phyloP scores from a whole-genome alignment of 805 yeast species.

The Candida qinlingensis region DNA sequence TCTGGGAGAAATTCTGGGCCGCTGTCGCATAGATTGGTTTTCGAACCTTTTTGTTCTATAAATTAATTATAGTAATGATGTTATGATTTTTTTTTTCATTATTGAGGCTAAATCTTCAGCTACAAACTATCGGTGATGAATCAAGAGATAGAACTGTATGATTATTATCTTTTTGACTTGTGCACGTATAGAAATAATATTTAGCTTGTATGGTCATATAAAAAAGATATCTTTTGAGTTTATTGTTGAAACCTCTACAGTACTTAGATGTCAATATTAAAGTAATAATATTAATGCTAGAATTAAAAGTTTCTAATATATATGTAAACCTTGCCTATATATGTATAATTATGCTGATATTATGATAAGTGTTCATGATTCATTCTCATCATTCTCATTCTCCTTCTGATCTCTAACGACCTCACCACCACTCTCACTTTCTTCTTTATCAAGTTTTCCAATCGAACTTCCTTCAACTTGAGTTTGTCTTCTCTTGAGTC shows the following conservation, averaged over 20 bases:
- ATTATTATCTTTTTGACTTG: too few species aligned
- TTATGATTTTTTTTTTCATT: not conserved
- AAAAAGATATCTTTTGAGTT: too few species aligned
- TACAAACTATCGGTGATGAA: too few species aligned
- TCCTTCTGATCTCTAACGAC: not conserved
- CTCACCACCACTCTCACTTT: not conserved
- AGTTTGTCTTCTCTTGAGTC: constrained; percentile 22
- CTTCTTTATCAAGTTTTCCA: not conserved
- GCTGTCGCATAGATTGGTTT: constrained; percentile 25
- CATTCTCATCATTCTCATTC: constrained; percentile 3
- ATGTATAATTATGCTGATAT: too few species aligned
- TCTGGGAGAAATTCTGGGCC: constrained; percentile 57
- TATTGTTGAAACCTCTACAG: too few species aligned
- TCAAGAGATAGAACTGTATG: too few species aligned
- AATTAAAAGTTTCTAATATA: too few species aligned
- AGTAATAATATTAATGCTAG: too few species aligned
- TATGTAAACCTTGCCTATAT: too few species aligned
- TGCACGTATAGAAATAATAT: too few species aligned
- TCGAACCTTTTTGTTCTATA: not conserved
- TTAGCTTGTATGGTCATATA: too few species aligned
- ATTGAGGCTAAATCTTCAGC: not conserved
- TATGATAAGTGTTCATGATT: not conserved
- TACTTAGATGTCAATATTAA: too few species aligned
- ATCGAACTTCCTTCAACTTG: constrained; percentile 1
- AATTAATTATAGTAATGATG: not conserved